Conservation (phyloP, 345 rosid genomes). For the Lenwebbia sp. region DNA sequence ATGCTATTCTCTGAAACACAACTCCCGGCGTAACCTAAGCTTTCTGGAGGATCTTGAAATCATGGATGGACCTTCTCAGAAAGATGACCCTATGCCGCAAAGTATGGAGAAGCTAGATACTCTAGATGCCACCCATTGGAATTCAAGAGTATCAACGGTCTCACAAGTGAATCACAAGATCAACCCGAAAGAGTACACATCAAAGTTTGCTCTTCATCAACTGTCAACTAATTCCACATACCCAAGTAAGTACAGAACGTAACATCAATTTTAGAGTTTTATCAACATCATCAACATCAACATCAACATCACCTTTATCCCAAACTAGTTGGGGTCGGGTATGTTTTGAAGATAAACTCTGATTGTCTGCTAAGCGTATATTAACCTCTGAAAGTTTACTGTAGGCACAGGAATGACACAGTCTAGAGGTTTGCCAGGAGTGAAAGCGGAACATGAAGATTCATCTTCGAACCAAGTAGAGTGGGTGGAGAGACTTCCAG, state of each 20-base stretch:
- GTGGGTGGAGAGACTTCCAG: background rate
- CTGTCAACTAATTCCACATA: background rate
- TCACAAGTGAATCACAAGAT: background rate
- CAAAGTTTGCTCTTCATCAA: background rate
- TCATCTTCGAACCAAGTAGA: background rate
- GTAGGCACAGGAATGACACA: background rate
- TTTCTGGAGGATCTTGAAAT: background rate
- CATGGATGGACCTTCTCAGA: background rate
- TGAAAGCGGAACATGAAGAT: background rate
- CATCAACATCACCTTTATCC: no score
- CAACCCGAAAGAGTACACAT: background rate
- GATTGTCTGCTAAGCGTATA: background rate
- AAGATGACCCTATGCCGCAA: background rate
- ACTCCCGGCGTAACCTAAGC: background rate
- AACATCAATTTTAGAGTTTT: background rate
- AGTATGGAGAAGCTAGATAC: background rate
- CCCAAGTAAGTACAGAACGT: background rate
- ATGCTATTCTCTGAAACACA: background rate
- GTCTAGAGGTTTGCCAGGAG: background rate
- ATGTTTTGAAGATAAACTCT: background rate
- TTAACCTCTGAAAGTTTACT: background rate
- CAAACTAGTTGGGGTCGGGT: no score
- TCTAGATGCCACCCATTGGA: background rate
- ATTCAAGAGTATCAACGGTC: background rate
- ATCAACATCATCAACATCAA: no score